Evolutionary conservation across 2,329 filamentous ascomycete genomes (phyloP), one percentile per base, ranked within the genome.

Genomic region (Claviceps sp.): DNA sequence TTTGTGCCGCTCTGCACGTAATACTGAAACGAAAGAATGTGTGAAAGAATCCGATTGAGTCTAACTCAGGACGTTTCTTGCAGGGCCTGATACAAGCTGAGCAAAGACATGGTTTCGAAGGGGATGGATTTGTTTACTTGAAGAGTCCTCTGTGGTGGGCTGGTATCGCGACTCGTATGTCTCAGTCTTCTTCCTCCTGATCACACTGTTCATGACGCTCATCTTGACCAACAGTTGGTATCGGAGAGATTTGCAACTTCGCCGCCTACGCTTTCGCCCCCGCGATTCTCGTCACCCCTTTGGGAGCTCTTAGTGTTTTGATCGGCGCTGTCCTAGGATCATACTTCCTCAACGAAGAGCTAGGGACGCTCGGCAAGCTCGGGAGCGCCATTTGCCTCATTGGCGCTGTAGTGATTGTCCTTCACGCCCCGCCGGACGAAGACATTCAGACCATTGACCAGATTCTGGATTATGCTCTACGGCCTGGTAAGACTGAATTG

Each of bases 121-220:
- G 94, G 60, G 93, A 97, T 61, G 93, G 93, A 53, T 98, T 87
- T 68, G 84, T 88, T 64, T 98, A 98, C 69, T 70, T 98, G 53
- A 87, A 84, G 66, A 97, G 87, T 66, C 90, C 91, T n/a, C 76
- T 91, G 61, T 98, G 93, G 93, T 98, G 93, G 93, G 87, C 80
- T 53, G 93, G 93, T 58, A 96, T 97, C 59, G 73, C 84, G 58
- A 94, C 89, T 64, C 81, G 88, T 95, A 77, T 68, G 84, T 62
- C 34, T 47, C 34, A 29, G 9, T 4, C 16, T 23, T 6, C 14
- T 26, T 45, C 7, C 14, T n/a, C 3, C 45, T 34, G 9, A 34
- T 17, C 34, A 13, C 34, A 13, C 20, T 37, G n/a, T 13, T 22
- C 44, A 16, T 44, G 29, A 22, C 47, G 40, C 29, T 47, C 17